A percentile compares a stretch with the other conserved stretches of the same genome.
phyloP scores from a whole-genome alignment of 768 basidiomycete species.

The Lentinula sp. region DNA sequence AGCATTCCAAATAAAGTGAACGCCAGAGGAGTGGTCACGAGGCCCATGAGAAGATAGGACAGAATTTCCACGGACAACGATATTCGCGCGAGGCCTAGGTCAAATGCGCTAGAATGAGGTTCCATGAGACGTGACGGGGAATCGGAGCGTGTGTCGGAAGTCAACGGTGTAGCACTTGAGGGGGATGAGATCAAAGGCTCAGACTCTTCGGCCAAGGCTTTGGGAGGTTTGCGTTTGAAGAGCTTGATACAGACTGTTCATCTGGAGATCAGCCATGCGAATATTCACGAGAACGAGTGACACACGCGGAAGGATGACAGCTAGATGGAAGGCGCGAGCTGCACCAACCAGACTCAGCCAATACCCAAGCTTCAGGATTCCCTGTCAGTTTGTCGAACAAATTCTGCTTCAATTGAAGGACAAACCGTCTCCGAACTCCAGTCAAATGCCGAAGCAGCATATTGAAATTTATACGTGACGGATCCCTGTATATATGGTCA shows the following conservation, averaged over 20 bases:
- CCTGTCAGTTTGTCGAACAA: neutral
- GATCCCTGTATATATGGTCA: slow-evolving; percentile 38
- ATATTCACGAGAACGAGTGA: neutral
- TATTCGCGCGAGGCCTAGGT: slow-evolving; percentile 59
- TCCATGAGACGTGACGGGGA: slow-evolving; percentile 5
- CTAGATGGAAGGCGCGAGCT: slow-evolving; percentile 48
- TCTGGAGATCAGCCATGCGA: neutral
- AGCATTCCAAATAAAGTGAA: slow-evolving; percentile 50
- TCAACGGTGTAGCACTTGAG: slow-evolving; percentile 9
- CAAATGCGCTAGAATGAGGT: slow-evolving; percentile 43
- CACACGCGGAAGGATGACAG: slow-evolving; percentile 57
- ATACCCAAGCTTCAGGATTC: slow-evolving; percentile 76
- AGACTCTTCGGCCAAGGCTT: slow-evolving; percentile 17
- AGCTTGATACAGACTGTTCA: slow-evolving; percentile 47
- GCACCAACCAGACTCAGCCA: slow-evolving; percentile 53
- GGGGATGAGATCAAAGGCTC: slow-evolving; percentile 24
- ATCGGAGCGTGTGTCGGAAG: slow-evolving; percentile 15
- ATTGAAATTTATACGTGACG: slow-evolving; percentile 56
- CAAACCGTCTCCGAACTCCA: slow-evolving; percentile 65
- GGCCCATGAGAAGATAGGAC: slow-evolving; percentile 43
- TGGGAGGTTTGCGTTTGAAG: slow-evolving; percentile 36
- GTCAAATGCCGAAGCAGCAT: slow-evolving; percentile 50
- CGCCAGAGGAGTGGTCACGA: slow-evolving; percentile 36
- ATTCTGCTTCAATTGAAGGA: neutral
- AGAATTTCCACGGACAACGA: slow-evolving; percentile 55